phyloP scores from a whole-genome alignment of 208 protist genomes.

The Crithidia bombi region DNA sequence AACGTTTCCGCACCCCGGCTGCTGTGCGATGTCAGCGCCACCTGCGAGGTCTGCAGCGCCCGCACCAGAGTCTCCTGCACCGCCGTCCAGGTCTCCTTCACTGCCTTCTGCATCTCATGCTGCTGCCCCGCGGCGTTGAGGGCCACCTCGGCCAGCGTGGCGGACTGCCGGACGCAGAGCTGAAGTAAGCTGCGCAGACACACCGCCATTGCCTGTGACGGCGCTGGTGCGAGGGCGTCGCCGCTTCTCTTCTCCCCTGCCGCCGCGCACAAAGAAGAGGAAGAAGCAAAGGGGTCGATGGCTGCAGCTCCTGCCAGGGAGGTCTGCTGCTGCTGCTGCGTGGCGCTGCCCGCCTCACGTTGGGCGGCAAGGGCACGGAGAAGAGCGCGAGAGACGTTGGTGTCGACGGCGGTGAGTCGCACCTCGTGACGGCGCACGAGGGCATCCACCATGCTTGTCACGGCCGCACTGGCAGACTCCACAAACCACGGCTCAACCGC shows the following conservation, averaged over 20 bases:
- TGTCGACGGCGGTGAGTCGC: slow-evolving; percentile 27
- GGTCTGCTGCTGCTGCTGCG: background rate
- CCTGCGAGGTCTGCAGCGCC: slow-evolving; percentile 30
- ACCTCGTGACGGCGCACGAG: slow-evolving; percentile 30
- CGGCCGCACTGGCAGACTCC: slow-evolving; percentile 21
- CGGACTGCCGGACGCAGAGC: slow-evolving; percentile 34
- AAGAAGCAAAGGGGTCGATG: background rate
- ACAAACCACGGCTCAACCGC: slow-evolving; percentile 18
- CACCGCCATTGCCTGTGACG: slow-evolving; percentile 18
- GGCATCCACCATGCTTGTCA: slow-evolving; percentile 31
- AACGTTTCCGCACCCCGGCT: background rate
- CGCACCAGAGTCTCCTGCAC: slow-evolving; percentile 29
- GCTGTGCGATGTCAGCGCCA: background rate
- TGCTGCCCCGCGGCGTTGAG: slow-evolving; percentile 27
- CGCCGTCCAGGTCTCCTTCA: slow-evolving; percentile 36
- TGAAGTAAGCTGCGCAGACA: slow-evolving; percentile 34
- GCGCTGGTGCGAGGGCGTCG: background rate
- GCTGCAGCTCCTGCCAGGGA: background rate
- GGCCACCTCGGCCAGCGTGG: slow-evolving; percentile 27
- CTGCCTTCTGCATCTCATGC: slow-evolving; percentile 27
- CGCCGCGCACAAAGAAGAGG: background rate
- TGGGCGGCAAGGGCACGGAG: slow-evolving; percentile 26
- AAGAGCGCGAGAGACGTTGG: slow-evolving; percentile 23
- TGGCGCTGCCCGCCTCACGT: slow-evolving; percentile 16
- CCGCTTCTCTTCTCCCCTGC: background rate